Evolutionary conservation across 148 eudicot genomes (phyloP).

Genomic region (Amaranthus hypochondriacus): DNA sequence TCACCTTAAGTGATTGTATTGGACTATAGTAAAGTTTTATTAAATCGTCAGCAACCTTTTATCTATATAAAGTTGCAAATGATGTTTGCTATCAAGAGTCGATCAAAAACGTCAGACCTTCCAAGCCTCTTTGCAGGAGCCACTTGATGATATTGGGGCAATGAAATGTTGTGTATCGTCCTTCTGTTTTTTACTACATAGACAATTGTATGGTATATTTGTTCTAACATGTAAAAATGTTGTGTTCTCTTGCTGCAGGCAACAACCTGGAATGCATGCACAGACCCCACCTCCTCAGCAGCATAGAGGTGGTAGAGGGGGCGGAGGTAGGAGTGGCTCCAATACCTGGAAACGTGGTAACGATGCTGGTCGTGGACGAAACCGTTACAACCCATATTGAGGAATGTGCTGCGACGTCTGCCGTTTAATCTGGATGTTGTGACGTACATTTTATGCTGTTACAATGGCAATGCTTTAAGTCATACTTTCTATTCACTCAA

Average conservation of each 20-base stretch:
- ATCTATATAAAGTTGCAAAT: too few species aligned
- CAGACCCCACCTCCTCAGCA: conserved; percentile 51
- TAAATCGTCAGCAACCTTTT: too few species aligned
- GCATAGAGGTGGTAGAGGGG: conserved; percentile 45
- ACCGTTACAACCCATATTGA: conserved; percentile 76
- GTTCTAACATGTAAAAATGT: background rate
- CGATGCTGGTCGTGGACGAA: conserved; percentile 58
- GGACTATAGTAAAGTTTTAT: too few species aligned
- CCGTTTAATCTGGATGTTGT: background rate
- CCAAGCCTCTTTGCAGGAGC: too few species aligned
- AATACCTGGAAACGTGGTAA: conserved; percentile 59
- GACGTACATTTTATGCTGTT: background rate
- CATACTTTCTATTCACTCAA: background rate
- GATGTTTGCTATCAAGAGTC: too few species aligned
- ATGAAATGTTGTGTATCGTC: too few species aligned
- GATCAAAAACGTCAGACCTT: too few species aligned
- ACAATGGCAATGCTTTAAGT: background rate
- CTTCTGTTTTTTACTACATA: too few species aligned
- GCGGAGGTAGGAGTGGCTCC: conserved; percentile 39
- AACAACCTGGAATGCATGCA: conserved; percentile 68
- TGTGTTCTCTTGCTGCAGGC: conserved; percentile 43
- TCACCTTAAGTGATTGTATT: too few species aligned
- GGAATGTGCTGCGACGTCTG: background rate
- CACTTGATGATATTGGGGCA: too few species aligned
- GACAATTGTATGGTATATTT: too few species aligned